These are phyloP conservation scores for Phytomonas sp. DNA, from an alignment of 208 protist species.

Conservation along the genomic window DNA sequence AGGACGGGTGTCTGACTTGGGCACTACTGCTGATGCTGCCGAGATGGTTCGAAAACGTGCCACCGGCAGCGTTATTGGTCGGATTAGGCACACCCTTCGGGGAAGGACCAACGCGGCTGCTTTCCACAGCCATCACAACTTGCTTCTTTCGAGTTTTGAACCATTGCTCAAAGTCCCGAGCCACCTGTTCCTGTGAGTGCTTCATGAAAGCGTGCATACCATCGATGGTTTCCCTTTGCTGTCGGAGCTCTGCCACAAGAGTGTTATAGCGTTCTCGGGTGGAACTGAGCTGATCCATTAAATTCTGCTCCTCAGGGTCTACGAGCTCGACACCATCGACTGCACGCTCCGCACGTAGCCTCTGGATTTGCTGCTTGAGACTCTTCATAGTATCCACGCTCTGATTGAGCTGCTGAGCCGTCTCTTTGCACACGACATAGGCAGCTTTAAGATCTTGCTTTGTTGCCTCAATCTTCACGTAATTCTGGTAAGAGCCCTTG, in stretches of 20 bases:
- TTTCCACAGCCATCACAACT: constrained; percentile 14
- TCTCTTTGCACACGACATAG: constrained; percentile 65
- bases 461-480: constrained; percentile 56
- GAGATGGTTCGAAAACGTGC: background rate
- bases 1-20: background rate
- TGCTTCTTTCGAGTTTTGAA: constrained; percentile 63
- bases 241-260: constrained; percentile 27
- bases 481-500: constrained; percentile 70
- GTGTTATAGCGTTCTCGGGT: constrained; percentile 51
- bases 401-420: constrained; percentile 54
- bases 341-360: constrained; percentile 73
- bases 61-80: background rate
- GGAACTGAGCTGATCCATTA: constrained; percentile 20
- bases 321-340: constrained; percentile 48
- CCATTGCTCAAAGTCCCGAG: constrained; percentile 83
- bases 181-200: constrained; percentile 72
- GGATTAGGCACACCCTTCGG: background rate
- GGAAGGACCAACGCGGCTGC: background rate
- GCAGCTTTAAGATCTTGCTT: constrained; percentile 57
- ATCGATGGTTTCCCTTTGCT: constrained; percentile 80
- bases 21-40: background rate
- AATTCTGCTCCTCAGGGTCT: constrained; percentile 35
- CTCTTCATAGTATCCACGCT: constrained; percentile 63
- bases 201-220: constrained; percentile 84
- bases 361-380: constrained; percentile 62